These are phyloP conservation scores for Xerocomellus chrysenteron DNA, from an alignment of 768 basidiomycete species.

Conservation along the genomic window DNA sequence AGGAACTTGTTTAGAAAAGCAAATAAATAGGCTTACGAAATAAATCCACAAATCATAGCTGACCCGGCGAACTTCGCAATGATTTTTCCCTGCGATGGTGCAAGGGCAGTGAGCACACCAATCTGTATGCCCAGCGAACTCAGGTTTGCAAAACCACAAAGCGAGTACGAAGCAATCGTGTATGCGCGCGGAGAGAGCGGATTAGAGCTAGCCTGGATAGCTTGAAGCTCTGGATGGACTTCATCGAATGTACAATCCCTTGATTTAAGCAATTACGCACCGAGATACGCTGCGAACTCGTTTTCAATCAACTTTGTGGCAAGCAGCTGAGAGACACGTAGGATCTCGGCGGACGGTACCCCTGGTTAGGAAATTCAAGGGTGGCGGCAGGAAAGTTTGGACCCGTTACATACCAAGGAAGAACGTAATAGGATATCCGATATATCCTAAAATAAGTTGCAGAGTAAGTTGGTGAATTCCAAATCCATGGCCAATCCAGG, in stretches of 20 bases:
- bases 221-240: conserved; percentile 32
- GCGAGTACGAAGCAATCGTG: conserved; percentile 82
- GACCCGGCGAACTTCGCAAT: conserved; percentile 71
- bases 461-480: conserved; percentile 81
- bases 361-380: conserved; percentile 33
- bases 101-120: conserved; percentile 69
- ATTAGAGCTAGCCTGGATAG: conserved; percentile 46
- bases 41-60: conserved; percentile 70
- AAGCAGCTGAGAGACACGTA: conserved; percentile 75
- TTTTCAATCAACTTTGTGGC: conserved; percentile 87
- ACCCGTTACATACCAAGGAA: conserved; percentile 46
- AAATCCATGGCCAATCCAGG: conserved; percentile 87
- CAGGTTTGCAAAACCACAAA: conserved; percentile 90
- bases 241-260: background rate
- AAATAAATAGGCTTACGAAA: conserved; percentile 37
- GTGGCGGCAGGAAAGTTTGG: background rate
- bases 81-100: conserved; percentile 63
- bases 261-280: conserved; percentile 19
- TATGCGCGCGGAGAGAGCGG: conserved; percentile 72
- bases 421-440: conserved; percentile 87
- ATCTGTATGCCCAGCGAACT: conserved; percentile 86
- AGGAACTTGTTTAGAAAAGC: background rate
- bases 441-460: conserved; percentile 80
- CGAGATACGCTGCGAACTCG: conserved; percentile 76
- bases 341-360: conserved; percentile 78